These are phyloP conservation scores for Brassica hybrid DNA, from an alignment of 441 rosid species.

Conservation along the genomic window DNA sequence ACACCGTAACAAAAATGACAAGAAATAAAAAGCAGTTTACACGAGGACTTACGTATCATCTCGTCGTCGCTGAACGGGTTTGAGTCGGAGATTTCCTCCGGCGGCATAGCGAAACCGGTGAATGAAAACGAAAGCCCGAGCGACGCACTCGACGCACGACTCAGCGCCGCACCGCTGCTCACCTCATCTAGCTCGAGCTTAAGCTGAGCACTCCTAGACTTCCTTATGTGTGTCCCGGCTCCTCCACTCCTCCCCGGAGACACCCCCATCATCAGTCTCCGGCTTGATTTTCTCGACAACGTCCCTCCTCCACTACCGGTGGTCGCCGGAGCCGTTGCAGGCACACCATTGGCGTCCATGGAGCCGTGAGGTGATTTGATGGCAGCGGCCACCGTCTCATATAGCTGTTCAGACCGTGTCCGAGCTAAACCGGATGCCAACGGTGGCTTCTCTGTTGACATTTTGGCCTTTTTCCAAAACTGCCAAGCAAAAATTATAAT, in stretches of 20 bases:
- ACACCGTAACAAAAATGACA: background rate
- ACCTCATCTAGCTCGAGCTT: constrained; percentile 74
- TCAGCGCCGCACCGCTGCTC: constrained; percentile 82
- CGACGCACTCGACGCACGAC: constrained; percentile 96
- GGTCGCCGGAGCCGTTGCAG: constrained; percentile 31
- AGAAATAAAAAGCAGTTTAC: constrained; percentile 47
- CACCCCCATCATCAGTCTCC: constrained; percentile 50
- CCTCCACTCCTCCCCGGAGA: constrained; percentile 79
- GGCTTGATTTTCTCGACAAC: constrained; percentile 72
- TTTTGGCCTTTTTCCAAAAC: constrained; percentile 8
- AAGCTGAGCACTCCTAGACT: constrained; percentile 80
- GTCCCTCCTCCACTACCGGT: constrained; percentile 47
- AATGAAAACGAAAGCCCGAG: constrained; percentile 88
- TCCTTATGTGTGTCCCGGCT: too few species aligned
- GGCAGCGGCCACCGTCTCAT: constrained; percentile 68
- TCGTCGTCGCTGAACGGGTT: constrained; percentile 94
- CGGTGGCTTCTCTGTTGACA: constrained; percentile 56
- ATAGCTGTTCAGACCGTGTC: constrained; percentile 81
- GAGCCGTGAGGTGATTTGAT: constrained; percentile 62
- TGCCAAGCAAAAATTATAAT: constrained; percentile 13
- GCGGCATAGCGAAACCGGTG: constrained; percentile 89
- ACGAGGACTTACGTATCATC: constrained; percentile 48
- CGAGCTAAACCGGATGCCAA: constrained; percentile 59
- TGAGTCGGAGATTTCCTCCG: constrained; percentile 78
- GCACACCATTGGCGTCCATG: constrained; percentile 41